Percentiles rank a stretch among this genome's conserved stretches.
phyloP scores from a whole-genome alignment of 257 asterid species.

The Penstemon barbatus region DNA sequence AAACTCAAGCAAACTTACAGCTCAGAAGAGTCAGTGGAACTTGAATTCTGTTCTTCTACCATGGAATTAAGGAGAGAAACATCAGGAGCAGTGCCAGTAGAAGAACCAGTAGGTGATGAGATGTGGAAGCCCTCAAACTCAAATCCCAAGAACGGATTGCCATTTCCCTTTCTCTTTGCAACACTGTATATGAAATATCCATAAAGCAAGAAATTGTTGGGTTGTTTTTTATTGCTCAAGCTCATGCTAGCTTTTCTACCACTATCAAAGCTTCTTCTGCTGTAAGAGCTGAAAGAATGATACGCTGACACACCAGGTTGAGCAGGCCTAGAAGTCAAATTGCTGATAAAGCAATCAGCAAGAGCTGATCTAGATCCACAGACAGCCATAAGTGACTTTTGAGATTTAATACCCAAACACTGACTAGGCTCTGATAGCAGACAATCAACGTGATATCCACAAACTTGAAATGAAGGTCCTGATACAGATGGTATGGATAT shows the following conservation, averaged over 20 bases:
- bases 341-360: slow-evolving; percentile 37
- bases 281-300: slow-evolving; percentile 42
- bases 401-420: slow-evolving; percentile 31
- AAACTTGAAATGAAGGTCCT: slow-evolving; percentile 69
- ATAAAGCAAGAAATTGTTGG: slow-evolving; percentile 57
- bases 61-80: slow-evolving; percentile 58
- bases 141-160: slow-evolving; percentile 45
- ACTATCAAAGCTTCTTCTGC: slow-evolving; percentile 42
- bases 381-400: slow-evolving; percentile 56
- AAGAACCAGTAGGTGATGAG: slow-evolving; percentile 51
- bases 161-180: slow-evolving; percentile 50
- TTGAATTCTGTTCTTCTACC: slow-evolving; percentile 45
- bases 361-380: slow-evolving; percentile 48
- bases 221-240: slow-evolving; percentile 60
- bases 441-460: slow-evolving; percentile 64
- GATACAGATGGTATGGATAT: slow-evolving; percentile 76
- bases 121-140: slow-evolving; percentile 50
- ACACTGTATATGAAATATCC: slow-evolving; percentile 67
- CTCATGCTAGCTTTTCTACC: slow-evolving; percentile 63
- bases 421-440: slow-evolving; percentile 44
- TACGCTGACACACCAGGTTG: slow-evolving; percentile 41
- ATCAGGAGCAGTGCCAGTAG: slow-evolving; percentile 69
- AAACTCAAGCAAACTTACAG: slow-evolving; percentile 54
- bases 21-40: slow-evolving; percentile 51
- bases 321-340: slow-evolving; percentile 38